Conservation (phyloP, 345 rosid genomes). For the Cochlearia excelsa region DNA sequence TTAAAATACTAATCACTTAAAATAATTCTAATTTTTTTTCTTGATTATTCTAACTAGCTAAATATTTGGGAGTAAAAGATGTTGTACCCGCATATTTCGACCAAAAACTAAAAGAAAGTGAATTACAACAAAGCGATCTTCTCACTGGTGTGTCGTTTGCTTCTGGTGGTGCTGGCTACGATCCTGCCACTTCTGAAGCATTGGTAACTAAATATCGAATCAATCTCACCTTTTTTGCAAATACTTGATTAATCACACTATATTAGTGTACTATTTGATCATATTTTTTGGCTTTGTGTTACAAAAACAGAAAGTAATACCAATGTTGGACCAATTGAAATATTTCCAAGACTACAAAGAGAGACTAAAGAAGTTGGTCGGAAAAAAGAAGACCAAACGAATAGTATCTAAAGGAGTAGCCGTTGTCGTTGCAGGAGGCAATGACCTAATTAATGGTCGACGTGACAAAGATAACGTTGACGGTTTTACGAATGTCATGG, state of each 20-base stretch:
- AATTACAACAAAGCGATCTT: conserved; percentile 47
- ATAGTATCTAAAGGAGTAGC: conserved; percentile 29
- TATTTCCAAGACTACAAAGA: conserved; percentile 39
- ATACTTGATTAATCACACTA: no score
- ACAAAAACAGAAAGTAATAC: conserved; percentile 30
- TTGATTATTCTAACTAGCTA: conserved; percentile 35
- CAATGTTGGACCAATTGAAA: conserved; percentile 39
- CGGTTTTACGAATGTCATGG: no score
- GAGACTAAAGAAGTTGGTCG: conserved; percentile 31
- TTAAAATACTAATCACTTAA: not conserved
- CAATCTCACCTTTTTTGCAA: not conserved
- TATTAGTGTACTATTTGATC: no score
- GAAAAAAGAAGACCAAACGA: conserved; percentile 25
- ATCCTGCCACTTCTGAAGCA: conserved; percentile 45
- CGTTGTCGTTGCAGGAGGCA: no score
- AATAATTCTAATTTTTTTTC: not conserved
- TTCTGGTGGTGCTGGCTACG: conserved; percentile 63
- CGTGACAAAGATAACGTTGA: no score
- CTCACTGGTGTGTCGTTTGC: conserved; percentile 66
- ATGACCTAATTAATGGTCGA: no score
- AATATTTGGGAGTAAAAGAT: conserved; percentile 54
- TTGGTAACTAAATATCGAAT: conserved; percentile 32
- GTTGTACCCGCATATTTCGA: conserved; percentile 57
- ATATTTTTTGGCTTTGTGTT: no score
- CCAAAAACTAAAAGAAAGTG: conserved; percentile 37